phyloP scores from a whole-genome alignment of 495 filamentous ascomycete genomes.

The Usnea hakonensis region DNA sequence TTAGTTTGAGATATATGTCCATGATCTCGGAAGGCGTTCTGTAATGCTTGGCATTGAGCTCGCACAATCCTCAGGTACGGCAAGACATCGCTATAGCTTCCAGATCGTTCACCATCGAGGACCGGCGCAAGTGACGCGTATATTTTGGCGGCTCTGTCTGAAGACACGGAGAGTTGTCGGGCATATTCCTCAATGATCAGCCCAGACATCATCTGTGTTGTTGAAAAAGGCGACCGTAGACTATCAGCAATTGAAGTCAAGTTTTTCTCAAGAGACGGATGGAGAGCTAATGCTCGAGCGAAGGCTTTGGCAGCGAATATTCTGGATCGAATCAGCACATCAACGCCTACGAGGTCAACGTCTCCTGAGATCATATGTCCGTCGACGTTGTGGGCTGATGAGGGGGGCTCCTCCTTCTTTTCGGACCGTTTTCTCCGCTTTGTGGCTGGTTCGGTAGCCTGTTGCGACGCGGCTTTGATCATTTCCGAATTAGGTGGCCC shows the following conservation, averaged over 20 bases:
- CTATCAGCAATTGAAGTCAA: conserved; percentile 6
- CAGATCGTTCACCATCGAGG: conserved; percentile 71
- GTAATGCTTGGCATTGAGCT: conserved; percentile 78
- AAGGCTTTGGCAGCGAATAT: conserved; percentile 78
- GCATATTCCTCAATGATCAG: conserved; percentile 89
- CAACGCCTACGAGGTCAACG: conserved; percentile 83
- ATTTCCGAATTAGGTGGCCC: conserved; percentile 42
- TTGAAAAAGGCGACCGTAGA: conserved; percentile 64
- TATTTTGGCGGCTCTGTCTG: conserved; percentile 39
- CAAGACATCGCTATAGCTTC: conserved; percentile 78
- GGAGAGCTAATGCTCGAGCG: conserved; percentile 59
- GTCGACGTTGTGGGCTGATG: conserved; percentile 83
- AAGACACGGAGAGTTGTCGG: conserved; percentile 21
- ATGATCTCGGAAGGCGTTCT: conserved; percentile 83
- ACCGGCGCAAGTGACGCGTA: conserved; percentile 54
- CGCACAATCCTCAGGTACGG: conserved; percentile 81
- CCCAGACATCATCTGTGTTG: conserved; percentile 73
- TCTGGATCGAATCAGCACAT: conserved; percentile 80
- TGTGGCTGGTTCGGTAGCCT: conserved; percentile 39
- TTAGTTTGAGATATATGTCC: conserved; percentile 65
- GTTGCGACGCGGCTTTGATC: conserved; percentile 55
- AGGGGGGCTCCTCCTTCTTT: conserved; percentile 58
- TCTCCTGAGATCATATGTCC: conserved; percentile 97
- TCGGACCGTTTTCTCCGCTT: conserved; percentile 79
- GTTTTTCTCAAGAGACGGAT: conserved; percentile 41